Evolutionary conservation across 148 eudicot species (phyloP), one percentile per base, ranked within the genome.

Genomic region (Rhododendron ferrugineum): DNA sequence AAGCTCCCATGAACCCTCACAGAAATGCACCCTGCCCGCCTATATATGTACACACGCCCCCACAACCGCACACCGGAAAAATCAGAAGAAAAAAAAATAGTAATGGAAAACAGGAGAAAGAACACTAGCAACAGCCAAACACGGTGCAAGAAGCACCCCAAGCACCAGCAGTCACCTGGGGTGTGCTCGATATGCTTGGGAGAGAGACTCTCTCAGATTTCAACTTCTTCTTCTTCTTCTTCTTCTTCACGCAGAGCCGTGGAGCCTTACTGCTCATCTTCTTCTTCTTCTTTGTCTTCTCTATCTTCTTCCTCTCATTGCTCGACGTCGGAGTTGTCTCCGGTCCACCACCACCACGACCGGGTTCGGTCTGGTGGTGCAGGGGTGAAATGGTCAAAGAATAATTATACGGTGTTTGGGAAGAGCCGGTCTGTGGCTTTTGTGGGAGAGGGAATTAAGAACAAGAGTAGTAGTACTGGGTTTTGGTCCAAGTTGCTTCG

Each of bases 121-220:
- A 66, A 66, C 70, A 44, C 8, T 74, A 81, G 50, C 82, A 7
- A 88, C 82, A 86, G 66, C 80, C 79, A 60, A 86, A 75, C 82
- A 23, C 78, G 86, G 72, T 96, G 99, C 95, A 93, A 89, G 82
- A 95, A 91, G 85, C 99, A 96, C 91, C 98, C 95, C 0, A 96
- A 91, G 56, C 99, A 96, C 86, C 81, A 70, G 28, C 99, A 96
- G 83, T 91, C 98, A 0, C 95, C 99, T 0, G 99, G 99, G 0
- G 98, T 96, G 22, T 96, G 99, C 85, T 92, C 98, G 1, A 77
- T 96, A 2, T 96, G 99, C 85, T 85, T 96, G 0, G 87, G 86
- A 0, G 94, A 94, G 22, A 95, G 84, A 47, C 94, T 96, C 82
- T 87, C 94, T 5, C 88, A 87, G 70, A 77, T 93, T 7, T 62